A percentile compares a stretch with the other conserved stretches of the same genome.
phyloP scores from a whole-genome alignment of 345 rosid species.

The Moringa oleifera region DNA sequence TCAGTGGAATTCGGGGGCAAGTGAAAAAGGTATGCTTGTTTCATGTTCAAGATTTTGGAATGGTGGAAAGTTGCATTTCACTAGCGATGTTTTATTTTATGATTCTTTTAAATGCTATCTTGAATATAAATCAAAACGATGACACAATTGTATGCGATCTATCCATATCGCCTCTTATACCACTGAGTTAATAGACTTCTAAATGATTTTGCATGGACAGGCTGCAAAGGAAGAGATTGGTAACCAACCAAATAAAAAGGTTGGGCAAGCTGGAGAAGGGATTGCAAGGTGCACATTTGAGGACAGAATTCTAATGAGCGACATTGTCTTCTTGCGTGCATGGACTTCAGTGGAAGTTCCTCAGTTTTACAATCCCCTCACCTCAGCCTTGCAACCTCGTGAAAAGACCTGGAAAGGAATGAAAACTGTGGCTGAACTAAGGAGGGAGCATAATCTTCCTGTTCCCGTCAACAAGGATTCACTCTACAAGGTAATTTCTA shows the following conservation, averaged over 20 bases:
- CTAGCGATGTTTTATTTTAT: background rate
- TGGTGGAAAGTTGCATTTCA: background rate
- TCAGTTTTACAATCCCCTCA: constrained; percentile 67
- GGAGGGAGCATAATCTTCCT: constrained; percentile 62
- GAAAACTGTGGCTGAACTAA: constrained; percentile 81
- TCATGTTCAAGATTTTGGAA: background rate
- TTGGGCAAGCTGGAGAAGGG: constrained; percentile 66
- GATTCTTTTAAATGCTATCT: background rate
- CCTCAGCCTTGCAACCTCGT: constrained; percentile 87
- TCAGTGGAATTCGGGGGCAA: constrained; percentile 93
- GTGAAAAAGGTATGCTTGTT: constrained; percentile 66
- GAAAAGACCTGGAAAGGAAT: constrained; percentile 78
- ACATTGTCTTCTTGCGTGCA: constrained; percentile 76
- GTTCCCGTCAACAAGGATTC: constrained; percentile 85
- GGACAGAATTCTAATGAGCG: constrained; percentile 88
- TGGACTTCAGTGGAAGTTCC: constrained; percentile 85
- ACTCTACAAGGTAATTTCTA: constrained; percentile 61
- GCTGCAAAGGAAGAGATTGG: constrained; percentile 81
- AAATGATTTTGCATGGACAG: constrained; percentile 25
- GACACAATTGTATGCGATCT: background rate
- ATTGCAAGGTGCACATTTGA: constrained; percentile 95
- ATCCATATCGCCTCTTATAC: background rate
- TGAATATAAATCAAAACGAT: background rate
- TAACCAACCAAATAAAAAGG: constrained; percentile 54
- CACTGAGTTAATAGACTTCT: background rate